Evolutionary conservation across 2,329 filamentous ascomycete genomes (phyloP), one percentile per base, ranked within the genome.

Genomic region (Rutstroemia sp.): DNA sequence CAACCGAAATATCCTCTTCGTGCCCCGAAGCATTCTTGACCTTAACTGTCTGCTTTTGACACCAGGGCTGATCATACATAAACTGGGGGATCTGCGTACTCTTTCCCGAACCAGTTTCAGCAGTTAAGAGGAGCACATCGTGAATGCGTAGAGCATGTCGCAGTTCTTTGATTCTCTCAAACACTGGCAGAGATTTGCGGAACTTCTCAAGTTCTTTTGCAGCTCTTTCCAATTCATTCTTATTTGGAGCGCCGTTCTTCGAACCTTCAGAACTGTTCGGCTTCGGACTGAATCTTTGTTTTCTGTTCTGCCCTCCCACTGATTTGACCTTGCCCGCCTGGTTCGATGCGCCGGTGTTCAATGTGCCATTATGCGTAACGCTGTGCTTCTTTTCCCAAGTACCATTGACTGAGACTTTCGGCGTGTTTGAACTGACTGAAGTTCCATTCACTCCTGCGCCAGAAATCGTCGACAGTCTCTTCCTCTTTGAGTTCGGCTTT

Each of bases 61-160:
- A 96, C 91, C 92, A 97, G 6, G 82, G 73, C 67, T 96, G 88
- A 25, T 78, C 74, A 47, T 87, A 81, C 7, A 99, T 75, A 70
- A 97, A 96, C 70, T 97, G 94, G 27, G 97, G 89, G 1, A 90
- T 91, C 70, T 99, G 94, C 0, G 92, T 97, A 54, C 89, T 95
- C 71, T 97, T 97, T 68, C 92, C 92, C 23, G 89, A 95, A 53
- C 92, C 92, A 2, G 92, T 97, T 73, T 96, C 92, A 61, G 92
- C 92, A 42, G 91, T 92, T 63, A 97, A 60, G 0, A 99, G 78
- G 51, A 99, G 80, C 1, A 96, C 82, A 65, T 95, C 82, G 19
- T 68, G 62, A 5, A 64, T 39, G 38, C 65, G 60, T n/a, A 70
- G 48, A 14, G 56, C 60, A 45, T 54, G 59, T 23, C 64, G 60